These are phyloP conservation scores for Trichoderma virens DNA, from an alignment of 495 filamentous ascomycete genomes.

Conservation along the genomic window DNA sequence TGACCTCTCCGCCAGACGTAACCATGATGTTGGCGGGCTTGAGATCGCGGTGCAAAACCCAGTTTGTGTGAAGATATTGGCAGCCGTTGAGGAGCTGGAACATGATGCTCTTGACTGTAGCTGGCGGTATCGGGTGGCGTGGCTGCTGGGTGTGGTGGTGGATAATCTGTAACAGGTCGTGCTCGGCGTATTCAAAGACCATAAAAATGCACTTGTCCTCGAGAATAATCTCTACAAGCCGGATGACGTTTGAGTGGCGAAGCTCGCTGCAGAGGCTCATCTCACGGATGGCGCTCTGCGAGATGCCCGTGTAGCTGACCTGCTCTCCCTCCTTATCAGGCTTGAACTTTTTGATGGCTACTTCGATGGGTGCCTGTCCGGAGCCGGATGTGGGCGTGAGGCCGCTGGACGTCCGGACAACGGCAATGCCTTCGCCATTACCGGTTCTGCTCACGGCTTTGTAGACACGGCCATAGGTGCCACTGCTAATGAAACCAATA, in stretches of 20 bases:
- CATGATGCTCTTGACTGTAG: slow-evolving; percentile 83
- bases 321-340: slow-evolving; percentile 96
- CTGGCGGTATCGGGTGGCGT: slow-evolving; percentile 77
- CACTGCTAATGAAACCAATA: slow-evolving; percentile 94
- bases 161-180: slow-evolving; percentile 94
- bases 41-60: slow-evolving; percentile 93
- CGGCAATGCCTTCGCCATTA: background rate
- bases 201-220: slow-evolving; percentile 99
- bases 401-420: background rate
- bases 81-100: slow-evolving; percentile 92
- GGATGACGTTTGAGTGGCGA: slow-evolving; percentile 81
- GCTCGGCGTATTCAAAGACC: slow-evolving; percentile 98
- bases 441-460: slow-evolving; percentile 66
- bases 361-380: slow-evolving; percentile 53
- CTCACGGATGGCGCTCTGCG: slow-evolving; percentile 92
- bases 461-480: slow-evolving; percentile 98
- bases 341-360: slow-evolving; percentile 99
- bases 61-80: slow-evolving; percentile 91
- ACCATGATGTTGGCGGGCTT: slow-evolving; percentile 99
- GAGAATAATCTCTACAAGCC: slow-evolving; percentile 89
- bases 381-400: background rate
- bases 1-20: slow-evolving; percentile 78
- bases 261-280: slow-evolving; percentile 98
- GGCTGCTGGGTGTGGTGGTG: slow-evolving; percentile 91
- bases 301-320: slow-evolving; percentile 93